These are phyloP conservation scores for Pyrenophora tritici-repentis DNA, from an alignment of 2,329 filamentous ascomycete species.

Conservation along the genomic window DNA sequence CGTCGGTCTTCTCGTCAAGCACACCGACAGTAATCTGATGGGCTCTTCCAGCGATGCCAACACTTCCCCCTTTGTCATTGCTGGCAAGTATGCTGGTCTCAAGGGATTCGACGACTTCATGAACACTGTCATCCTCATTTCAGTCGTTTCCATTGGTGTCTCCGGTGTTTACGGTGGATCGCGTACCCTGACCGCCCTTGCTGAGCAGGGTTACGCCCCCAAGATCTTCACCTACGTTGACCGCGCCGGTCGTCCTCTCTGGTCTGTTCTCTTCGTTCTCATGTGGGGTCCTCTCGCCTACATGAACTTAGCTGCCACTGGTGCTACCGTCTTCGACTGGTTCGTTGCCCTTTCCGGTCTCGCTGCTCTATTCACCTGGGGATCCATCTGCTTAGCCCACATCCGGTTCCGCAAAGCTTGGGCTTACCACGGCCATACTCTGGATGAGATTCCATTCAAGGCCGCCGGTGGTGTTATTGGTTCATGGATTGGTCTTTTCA, in stretches of 20 bases:
- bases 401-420: constrained; percentile 77
- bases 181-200: constrained; percentile 61
- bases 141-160: constrained; percentile 64
- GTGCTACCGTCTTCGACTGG: constrained; percentile 71
- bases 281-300: constrained; percentile 75
- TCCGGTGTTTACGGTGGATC: constrained; percentile 63
- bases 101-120: constrained; percentile 66
- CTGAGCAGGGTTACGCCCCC: constrained; percentile 69
- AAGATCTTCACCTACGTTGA: constrained; percentile 79
- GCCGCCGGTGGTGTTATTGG: constrained; percentile 49
- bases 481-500: constrained; percentile 47
- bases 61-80: constrained; percentile 70
- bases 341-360: constrained; percentile 75
- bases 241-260: constrained; percentile 76
- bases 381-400: constrained; percentile 84
- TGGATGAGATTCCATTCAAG: constrained; percentile 54
- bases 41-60: constrained; percentile 43
- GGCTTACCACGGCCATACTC: constrained; percentile 45
- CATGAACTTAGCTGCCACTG: constrained; percentile 58
- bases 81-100: constrained; percentile 65
- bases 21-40: constrained; percentile 42
- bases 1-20: constrained; percentile 51
- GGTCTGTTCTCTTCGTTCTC: constrained; percentile 71
- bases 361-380: constrained; percentile 79
- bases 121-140: constrained; percentile 68